phyloP scores from a whole-genome alignment of 164 flowering plant genomes.

The Nymphaea thermarum region DNA sequence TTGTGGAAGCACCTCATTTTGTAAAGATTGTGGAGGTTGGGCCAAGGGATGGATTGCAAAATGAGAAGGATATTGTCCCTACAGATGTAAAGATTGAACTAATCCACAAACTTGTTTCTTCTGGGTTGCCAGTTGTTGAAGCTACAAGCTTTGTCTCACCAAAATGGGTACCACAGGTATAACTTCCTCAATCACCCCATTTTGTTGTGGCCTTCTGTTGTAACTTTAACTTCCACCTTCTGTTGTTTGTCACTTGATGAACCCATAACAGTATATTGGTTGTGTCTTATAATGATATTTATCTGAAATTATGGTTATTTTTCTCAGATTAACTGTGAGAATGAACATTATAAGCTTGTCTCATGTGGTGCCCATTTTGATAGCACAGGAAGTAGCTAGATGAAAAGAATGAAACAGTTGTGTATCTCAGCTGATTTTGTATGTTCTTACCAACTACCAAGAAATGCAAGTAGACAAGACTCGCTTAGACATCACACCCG shows the following conservation, averaged over 20 bases:
- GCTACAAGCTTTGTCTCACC: slow-evolving; percentile 99
- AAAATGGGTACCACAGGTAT: slow-evolving; percentile 99
- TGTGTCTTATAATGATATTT: too few species aligned
- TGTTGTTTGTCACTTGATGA: neutral
- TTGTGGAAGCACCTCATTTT: slow-evolving; percentile 51
- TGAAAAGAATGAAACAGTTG: too few species aligned
- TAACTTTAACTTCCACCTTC: neutral
- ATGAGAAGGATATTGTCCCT: slow-evolving; percentile 85
- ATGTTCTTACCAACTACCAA: too few species aligned
- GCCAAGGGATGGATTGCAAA: slow-evolving; percentile 97
- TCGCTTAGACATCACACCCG: too few species aligned
- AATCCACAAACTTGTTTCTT: slow-evolving; percentile 58
- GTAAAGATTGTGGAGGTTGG: slow-evolving; percentile 99
- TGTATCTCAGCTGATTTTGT: too few species aligned
- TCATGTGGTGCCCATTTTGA: too few species aligned
- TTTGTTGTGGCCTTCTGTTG: neutral
- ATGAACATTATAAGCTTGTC: too few species aligned
- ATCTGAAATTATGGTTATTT: too few species aligned
- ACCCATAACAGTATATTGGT: too few species aligned
- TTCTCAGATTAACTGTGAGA: too few species aligned
- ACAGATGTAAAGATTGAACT: slow-evolving; percentile 73
- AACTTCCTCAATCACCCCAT: neutral
- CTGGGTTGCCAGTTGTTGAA: slow-evolving; percentile 83
- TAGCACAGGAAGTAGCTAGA: too few species aligned
- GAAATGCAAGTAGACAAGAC: too few species aligned